Evolutionary conservation across 495 filamentous ascomycete species (phyloP).

Genomic region (Sabuloglossum arenarium): DNA sequence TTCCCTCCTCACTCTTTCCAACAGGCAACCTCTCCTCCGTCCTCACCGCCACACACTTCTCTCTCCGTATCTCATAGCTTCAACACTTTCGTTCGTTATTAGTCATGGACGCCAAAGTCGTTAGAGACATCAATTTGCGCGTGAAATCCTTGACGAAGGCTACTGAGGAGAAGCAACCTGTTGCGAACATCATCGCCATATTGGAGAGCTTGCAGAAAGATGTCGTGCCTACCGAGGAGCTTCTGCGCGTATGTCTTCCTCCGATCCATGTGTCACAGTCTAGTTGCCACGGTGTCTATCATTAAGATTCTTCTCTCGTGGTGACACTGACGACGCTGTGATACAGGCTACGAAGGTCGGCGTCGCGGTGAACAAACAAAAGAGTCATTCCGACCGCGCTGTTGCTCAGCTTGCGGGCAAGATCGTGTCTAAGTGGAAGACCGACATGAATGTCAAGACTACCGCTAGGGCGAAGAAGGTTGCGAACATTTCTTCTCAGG

Average conservation of each 20-base stretch:
- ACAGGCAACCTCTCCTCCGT: background rate
- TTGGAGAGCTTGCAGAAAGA: conserved; percentile 59
- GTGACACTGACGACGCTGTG: conserved; percentile 5
- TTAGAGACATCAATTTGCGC: conserved; percentile 48
- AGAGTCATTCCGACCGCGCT: conserved; percentile 52
- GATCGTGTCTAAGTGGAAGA: conserved; percentile 75
- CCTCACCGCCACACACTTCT: background rate
- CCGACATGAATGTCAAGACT: conserved; percentile 43
- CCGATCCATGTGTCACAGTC: background rate
- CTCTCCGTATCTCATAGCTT: background rate
- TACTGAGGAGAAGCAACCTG: conserved; percentile 39
- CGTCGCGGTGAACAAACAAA: conserved; percentile 66
- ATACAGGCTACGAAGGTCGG: conserved; percentile 68
- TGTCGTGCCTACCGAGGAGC: conserved; percentile 66
- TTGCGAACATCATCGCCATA: conserved; percentile 40
- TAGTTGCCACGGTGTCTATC: background rate
- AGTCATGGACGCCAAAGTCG: conserved; percentile 39
- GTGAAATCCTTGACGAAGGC: conserved; percentile 62
- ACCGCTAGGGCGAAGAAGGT: conserved; percentile 11
- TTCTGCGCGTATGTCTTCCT: conserved; percentile 38
- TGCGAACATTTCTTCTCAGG: conserved; percentile 17
- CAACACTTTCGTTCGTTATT: background rate
- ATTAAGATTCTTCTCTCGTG: background rate
- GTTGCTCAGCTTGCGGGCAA: conserved; percentile 52
- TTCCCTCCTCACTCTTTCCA: background rate